Conservation (phyloP, 2,329 filamentous ascomycete genomes). For the Corinectria fuckeliana region DNA sequence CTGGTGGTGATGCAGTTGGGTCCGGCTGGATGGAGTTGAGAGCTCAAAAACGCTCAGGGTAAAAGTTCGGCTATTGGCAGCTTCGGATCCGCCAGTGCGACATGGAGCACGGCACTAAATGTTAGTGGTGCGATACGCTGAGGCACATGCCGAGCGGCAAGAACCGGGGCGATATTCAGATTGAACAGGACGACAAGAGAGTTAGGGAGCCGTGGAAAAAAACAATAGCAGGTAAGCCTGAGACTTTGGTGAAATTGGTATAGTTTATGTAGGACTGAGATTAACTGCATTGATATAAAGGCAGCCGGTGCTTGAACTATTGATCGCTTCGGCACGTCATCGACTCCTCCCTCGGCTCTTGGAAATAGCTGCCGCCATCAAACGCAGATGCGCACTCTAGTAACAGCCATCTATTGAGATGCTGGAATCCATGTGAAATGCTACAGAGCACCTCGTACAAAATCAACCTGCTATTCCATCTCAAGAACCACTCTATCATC, state of each 20-base stretch:
- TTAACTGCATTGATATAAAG: slow-evolving; percentile 4
- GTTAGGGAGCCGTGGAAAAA: not conserved
- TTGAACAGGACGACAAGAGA: not conserved
- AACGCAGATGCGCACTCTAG: slow-evolving; percentile 16
- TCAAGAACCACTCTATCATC: slow-evolving; percentile 32
- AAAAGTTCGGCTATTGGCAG: slow-evolving; percentile 53
- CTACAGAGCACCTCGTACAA: slow-evolving; percentile 37
- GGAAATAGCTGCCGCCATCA: not conserved
- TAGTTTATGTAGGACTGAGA: not conserved
- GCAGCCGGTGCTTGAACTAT: not conserved
- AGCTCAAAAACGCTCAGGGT: slow-evolving; percentile 52
- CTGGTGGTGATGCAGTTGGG: slow-evolving; percentile 38
- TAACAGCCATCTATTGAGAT: slow-evolving; percentile 40
- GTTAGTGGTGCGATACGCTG: slow-evolving; percentile 22
- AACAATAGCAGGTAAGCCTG: not conserved
- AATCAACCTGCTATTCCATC: slow-evolving; percentile 29
- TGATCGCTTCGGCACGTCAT: slow-evolving; percentile 14
- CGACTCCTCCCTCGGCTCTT: slow-evolving; percentile 4
- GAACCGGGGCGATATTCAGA: slow-evolving; percentile 45
- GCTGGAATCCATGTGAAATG: slow-evolving; percentile 34
- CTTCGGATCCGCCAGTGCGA: slow-evolving; percentile 32
- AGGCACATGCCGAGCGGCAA: slow-evolving; percentile 39
- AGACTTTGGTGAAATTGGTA: not conserved
- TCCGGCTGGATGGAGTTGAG: slow-evolving; percentile 43
- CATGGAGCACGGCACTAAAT: slow-evolving; percentile 20